These are phyloP conservation scores for Coemansia aciculifera DNA, from an alignment of 192 early-diverging fungal species.

Conservation along the genomic window DNA sequence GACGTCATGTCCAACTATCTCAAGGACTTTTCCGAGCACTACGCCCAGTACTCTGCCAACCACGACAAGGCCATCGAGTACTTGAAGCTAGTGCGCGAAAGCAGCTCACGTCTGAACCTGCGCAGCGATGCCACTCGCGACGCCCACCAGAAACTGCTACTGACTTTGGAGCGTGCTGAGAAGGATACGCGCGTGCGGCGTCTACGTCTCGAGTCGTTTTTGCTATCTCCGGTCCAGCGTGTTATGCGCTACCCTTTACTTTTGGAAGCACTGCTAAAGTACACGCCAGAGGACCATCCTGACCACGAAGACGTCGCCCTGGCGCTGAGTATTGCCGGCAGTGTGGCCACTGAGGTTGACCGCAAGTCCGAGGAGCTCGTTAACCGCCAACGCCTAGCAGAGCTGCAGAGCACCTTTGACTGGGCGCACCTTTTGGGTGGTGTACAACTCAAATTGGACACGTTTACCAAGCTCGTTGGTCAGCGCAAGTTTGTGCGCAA, in stretches of 20 bases:
- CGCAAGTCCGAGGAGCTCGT: slow-evolving; percentile 54
- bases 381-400: slow-evolving; percentile 47
- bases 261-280: slow-evolving; percentile 52
- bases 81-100: slow-evolving; percentile 53
- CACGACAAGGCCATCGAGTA: slow-evolving; percentile 55
- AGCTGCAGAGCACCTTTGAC: slow-evolving; percentile 53
- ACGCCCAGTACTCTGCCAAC: slow-evolving; percentile 55
- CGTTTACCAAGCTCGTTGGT: slow-evolving; percentile 51
- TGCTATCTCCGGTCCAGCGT: slow-evolving; percentile 52
- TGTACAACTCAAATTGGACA: slow-evolving; percentile 51
- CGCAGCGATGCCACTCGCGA: slow-evolving; percentile 40
- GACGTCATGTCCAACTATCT: slow-evolving; percentile 53
- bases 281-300: slow-evolving; percentile 47
- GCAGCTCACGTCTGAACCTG: slow-evolving; percentile 45
- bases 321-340: slow-evolving; percentile 47
- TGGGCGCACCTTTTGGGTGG: slow-evolving; percentile 52
- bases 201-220: slow-evolving; percentile 48
- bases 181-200: slow-evolving; percentile 46
- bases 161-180: slow-evolving; percentile 49
- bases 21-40: slow-evolving; percentile 55
- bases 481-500: slow-evolving; percentile 56
- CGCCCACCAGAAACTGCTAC: slow-evolving; percentile 47
- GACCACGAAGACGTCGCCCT: slow-evolving; percentile 52
- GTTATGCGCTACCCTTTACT: slow-evolving; percentile 55
- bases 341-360: slow-evolving; percentile 52